Conservation (phyloP, 2,329 filamentous ascomycete genomes). For the Cryphonectria nitschkei region DNA sequence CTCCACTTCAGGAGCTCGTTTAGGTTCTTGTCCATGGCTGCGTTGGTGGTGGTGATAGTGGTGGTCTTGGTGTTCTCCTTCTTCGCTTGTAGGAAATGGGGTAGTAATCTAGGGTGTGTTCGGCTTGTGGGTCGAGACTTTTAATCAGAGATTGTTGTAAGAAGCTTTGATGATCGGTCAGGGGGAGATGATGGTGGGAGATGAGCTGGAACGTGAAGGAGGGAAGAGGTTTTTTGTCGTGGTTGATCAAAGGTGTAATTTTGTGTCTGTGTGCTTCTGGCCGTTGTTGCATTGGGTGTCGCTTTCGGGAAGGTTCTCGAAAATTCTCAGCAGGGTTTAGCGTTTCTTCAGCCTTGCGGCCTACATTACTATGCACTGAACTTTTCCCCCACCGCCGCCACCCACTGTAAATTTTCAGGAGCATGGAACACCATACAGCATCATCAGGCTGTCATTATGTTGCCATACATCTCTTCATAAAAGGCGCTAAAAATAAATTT, state of each 20-base stretch:
- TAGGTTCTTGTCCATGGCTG: conserved; percentile 39
- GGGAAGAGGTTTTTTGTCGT: background rate
- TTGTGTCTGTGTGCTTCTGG: conserved; percentile 1
- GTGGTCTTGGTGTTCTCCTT: conserved; percentile 12
- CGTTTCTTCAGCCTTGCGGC: conserved; percentile 23
- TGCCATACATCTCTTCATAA: too few species aligned
- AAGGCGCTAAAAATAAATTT: too few species aligned
- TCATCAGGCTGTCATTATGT: background rate
- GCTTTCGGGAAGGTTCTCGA: conserved; percentile 41
- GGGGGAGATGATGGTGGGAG: conserved; percentile 8
- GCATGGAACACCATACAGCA: background rate
- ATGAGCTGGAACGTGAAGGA: background rate
- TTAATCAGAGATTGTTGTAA: background rate
- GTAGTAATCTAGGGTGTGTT: background rate
- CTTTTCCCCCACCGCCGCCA: background rate
- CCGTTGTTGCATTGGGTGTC: background rate
- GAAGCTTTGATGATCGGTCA: conserved; percentile 5
- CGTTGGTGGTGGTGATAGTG: background rate
- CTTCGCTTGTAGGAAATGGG: background rate
- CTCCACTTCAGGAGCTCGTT: conserved; percentile 44
- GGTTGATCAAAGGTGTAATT: conserved; percentile 2
- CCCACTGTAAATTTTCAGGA: background rate
- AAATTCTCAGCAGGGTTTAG: conserved; percentile 39
- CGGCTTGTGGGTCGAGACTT: conserved; percentile 16
- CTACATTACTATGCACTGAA: background rate